A percentile compares a stretch with the other conserved stretches of the same genome.
Evolutionary conservation across 2,329 filamentous ascomycete genomes (phyloP).

Genomic region (Davidsoniella eucalypti): DNA sequence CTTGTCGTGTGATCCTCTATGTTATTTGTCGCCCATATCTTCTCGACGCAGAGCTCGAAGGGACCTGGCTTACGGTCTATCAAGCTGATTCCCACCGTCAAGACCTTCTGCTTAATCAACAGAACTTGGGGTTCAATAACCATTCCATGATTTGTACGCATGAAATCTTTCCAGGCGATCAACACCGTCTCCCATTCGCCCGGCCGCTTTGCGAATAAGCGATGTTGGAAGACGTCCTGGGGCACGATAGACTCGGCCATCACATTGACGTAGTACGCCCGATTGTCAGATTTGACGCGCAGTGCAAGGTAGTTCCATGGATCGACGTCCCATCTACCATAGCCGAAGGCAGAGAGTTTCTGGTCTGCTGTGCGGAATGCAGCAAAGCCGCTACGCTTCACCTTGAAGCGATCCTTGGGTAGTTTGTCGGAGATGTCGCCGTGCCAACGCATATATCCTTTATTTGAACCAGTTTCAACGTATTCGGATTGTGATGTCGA

Average conservation of each 20-base stretch:
- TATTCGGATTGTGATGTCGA: constrained; percentile 60
- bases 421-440: constrained; percentile 77
- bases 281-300: constrained; percentile 75
- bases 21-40: constrained; percentile 77
- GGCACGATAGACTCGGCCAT: constrained; percentile 89
- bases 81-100: constrained; percentile 70
- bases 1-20: constrained; percentile 4
- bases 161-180: constrained; percentile 82
- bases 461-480: constrained; percentile 19
- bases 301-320: constrained; percentile 76
- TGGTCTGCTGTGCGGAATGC: constrained; percentile 75
- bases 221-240: constrained; percentile 91
- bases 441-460: constrained; percentile 58
- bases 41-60: constrained; percentile 72
- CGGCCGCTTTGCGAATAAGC: constrained; percentile 60
- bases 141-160: constrained; percentile 81
- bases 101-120: constrained; percentile 71
- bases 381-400: constrained; percentile 72
- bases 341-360: constrained; percentile 67
- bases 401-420: constrained; percentile 53
- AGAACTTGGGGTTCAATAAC: constrained; percentile 88
- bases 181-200: constrained; percentile 93
- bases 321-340: constrained; percentile 74
- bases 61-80: constrained; percentile 80
- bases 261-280: constrained; percentile 87